Evolutionary conservation across 768 basidiomycete genomes (phyloP), one percentile per base, ranked within the genome.

Genomic region (Tricholoma sp.): DNA sequence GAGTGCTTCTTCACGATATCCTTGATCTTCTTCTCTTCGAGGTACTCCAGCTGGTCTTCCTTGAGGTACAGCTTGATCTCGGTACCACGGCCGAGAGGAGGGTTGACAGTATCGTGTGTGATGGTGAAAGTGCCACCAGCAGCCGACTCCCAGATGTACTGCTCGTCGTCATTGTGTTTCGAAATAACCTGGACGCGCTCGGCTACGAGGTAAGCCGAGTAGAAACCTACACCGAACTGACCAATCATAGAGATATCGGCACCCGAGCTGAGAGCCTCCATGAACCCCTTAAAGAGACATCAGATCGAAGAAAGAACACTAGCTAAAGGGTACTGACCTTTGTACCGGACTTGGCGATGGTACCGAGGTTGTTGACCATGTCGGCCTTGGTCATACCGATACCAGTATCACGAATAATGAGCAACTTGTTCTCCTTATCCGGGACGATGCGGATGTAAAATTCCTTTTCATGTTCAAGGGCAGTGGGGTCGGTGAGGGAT

Each of bases 61-160:
- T 99, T 98, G 73, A 99, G 78, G 83, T 77, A 92, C 59, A 96
- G 86, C 62, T 87, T 87, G 67, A 96, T 83, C 75, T 96, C 91
- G 50, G 90, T 88, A 76, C 97, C 96, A 71, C 97, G 95, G 57
- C 91, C 92, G 56, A 99, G 83, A 62, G 91, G 83, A 21, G 89
- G 86, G 79, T 95, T 95, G 71, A 88, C 76, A 59, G 85, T 91
- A 74, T 98, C 96, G 57, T 78, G 88, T 50, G 95, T 97, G 79
- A 99, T 97, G 69, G 97, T 98, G 81, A 98, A 99, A 53, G 96
- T 99, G 56, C 96, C 97, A 71, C 96, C 97, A 31, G 96, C 96
- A 61, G 97, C 89, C n/a, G 96, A 99, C 83, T 99, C 96, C 97
- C 96, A 99, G 76, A 99, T 94, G 80, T 99, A 98, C 76, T 98